Evolutionary conservation across 192 early-diverging fungal genomes (phyloP).

Genomic region (Pilaira anomala): DNA sequence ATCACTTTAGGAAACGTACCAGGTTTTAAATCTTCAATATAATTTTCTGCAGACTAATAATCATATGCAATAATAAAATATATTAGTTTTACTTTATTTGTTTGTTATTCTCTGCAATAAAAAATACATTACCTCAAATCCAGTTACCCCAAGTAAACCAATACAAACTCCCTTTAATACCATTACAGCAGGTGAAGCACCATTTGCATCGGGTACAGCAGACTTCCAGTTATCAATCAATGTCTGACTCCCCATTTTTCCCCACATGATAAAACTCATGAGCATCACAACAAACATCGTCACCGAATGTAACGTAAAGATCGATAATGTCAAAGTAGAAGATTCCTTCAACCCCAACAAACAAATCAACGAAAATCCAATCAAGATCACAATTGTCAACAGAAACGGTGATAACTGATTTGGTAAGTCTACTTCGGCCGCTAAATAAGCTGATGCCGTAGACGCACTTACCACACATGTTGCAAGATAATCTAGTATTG

Average conservation of each 20-base stretch:
- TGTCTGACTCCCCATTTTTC: conserved; percentile 32
- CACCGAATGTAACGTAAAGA: conserved; percentile 43
- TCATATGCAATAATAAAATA: neutral
- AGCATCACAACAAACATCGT: conserved; percentile 44
- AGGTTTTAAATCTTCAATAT: conserved; percentile 55
- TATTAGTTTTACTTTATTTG: neutral
- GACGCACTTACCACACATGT: conserved; percentile 53
- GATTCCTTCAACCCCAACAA: conserved; percentile 51
- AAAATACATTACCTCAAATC: conserved; percentile 38
- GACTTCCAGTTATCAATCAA: conserved; percentile 49
- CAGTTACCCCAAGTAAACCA: conserved; percentile 53
- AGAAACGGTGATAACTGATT: conserved; percentile 33
- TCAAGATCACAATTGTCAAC: conserved; percentile 43
- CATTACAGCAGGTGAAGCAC: conserved; percentile 25
- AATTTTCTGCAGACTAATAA: conserved; percentile 45
- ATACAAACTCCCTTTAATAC: conserved; percentile 55
- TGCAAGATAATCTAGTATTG: conserved; percentile 49
- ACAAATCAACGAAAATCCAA: conserved; percentile 45
- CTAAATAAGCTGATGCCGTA: conserved; percentile 47
- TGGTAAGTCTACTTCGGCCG: conserved; percentile 37
- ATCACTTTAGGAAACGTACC: conserved; percentile 55
- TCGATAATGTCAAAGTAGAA: conserved; percentile 44
- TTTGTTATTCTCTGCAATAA: neutral
- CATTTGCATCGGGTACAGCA: conserved; percentile 27
- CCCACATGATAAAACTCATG: conserved; percentile 43